Conservation (phyloP, 495 filamentous ascomycete genomes). For the Penicillium parvum region DNA sequence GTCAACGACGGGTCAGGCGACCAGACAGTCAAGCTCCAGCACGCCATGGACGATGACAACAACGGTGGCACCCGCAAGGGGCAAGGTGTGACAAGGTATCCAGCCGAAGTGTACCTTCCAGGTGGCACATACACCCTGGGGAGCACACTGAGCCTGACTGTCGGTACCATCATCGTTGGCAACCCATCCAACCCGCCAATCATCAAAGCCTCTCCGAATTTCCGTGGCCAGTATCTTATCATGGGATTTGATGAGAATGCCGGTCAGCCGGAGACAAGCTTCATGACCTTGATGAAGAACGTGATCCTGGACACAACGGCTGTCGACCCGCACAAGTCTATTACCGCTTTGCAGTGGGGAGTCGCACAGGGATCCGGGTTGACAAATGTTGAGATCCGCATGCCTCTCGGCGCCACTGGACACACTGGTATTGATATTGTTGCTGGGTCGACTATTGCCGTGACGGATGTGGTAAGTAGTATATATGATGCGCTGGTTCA, state of each 20-base stretch:
- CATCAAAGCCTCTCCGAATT: slow-evolving; percentile 30
- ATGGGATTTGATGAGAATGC: slow-evolving; percentile 31
- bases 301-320: slow-evolving; percentile 38
- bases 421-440: slow-evolving; percentile 50
- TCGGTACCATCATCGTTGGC: slow-evolving; percentile 45
- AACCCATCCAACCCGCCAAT: slow-evolving; percentile 35
- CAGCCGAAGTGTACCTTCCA: slow-evolving; percentile 49
- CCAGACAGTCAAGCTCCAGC: slow-evolving; percentile 39
- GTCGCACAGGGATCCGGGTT: slow-evolving; percentile 65
- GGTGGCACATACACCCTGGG: slow-evolving; percentile 41
- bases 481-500: too few species aligned
- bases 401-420: slow-evolving; percentile 50
- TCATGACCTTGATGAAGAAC: slow-evolving; percentile 42
- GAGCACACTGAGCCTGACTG: slow-evolving; percentile 35
- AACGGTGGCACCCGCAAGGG: slow-evolving; percentile 32
- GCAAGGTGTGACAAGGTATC: slow-evolving; percentile 42
- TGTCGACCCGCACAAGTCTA: slow-evolving; percentile 17
- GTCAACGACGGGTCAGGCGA: slow-evolving; percentile 43
- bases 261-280: slow-evolving; percentile 36
- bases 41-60: slow-evolving; percentile 35
- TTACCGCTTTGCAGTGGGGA: slow-evolving; percentile 57
- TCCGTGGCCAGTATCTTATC: slow-evolving; percentile 28
- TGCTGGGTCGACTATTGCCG: slow-evolving; percentile 42
- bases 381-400: slow-evolving; percentile 69
- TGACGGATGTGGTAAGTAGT: slow-evolving; percentile 45